Evolutionary conservation across 2,329 filamentous ascomycete species (phyloP).

Genomic region (Curvularia hawaiiensis): DNA sequence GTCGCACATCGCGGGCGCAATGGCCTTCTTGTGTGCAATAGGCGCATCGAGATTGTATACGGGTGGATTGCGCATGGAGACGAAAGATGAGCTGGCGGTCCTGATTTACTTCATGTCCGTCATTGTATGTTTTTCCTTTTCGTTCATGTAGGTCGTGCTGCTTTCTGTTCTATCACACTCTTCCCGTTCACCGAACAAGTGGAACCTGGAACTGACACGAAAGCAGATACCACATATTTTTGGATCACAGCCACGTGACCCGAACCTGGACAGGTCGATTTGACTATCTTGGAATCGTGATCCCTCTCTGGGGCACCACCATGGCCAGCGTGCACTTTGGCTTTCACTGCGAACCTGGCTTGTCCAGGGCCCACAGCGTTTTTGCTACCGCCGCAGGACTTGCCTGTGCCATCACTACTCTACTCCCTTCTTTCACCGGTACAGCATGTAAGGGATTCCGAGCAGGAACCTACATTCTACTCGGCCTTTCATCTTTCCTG

Average conservation of each 20-base stretch:
- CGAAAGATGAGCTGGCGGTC: constrained; percentile 7
- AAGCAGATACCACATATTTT: constrained; percentile 74
- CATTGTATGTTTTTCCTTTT: constrained; percentile 15
- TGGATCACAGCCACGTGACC: constrained; percentile 77
- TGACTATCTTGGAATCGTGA: constrained; percentile 81
- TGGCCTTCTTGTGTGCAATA: not conserved
- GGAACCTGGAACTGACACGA: not conserved
- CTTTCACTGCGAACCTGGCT: constrained; percentile 46
- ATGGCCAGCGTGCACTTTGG: constrained; percentile 72
- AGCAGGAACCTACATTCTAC: constrained; percentile 49
- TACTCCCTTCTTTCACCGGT: constrained; percentile 31
- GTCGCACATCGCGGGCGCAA: constrained; percentile 9
- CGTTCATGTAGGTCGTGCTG: constrained; percentile 39
- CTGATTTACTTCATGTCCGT: constrained; percentile 11
- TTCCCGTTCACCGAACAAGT: not conserved
- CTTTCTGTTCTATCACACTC: not conserved
- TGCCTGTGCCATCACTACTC: constrained; percentile 48
- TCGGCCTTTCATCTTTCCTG: constrained; percentile 50
- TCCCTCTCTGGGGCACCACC: constrained; percentile 78
- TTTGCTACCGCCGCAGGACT: constrained; percentile 33
- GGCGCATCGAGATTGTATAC: not conserved
- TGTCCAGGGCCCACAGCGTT: constrained; percentile 45
- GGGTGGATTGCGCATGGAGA: not conserved
- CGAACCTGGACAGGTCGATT: constrained; percentile 83
- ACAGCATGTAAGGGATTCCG: constrained; percentile 45